A percentile compares a stretch with the other conserved stretches of the same genome.
Conservation (phyloP, 2,329 filamentous ascomycete genomes). For the Neonectria neomacrospora region DNA sequence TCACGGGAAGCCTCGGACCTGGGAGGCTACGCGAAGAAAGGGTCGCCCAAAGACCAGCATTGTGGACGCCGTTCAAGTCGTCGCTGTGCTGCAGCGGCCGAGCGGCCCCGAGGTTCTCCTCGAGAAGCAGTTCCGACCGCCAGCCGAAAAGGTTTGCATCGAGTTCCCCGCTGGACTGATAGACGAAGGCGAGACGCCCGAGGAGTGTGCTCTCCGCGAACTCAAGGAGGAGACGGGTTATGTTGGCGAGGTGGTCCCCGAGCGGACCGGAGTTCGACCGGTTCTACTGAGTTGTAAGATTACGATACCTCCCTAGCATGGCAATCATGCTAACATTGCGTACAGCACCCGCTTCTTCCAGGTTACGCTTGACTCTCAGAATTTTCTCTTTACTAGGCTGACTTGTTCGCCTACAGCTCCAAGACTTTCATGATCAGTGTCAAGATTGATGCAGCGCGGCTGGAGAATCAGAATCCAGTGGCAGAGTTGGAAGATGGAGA, state of each 20-base stretch:
- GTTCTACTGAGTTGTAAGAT: conserved; percentile 19
- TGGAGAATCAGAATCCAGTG: conserved; percentile 75
- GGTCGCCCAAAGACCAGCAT: conserved; percentile 70
- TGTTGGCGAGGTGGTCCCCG: conserved; percentile 58
- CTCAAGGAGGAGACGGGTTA: conserved; percentile 76
- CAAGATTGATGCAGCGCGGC: conserved; percentile 73
- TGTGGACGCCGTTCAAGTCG: conserved; percentile 79
- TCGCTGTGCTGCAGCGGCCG: conserved; percentile 71
- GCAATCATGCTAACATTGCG: conserved; percentile 68
- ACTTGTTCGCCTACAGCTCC: conserved; percentile 59
- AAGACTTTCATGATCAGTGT: conserved; percentile 78
- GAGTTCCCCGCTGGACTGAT: conserved; percentile 74
- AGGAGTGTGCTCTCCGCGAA: conserved; percentile 71
- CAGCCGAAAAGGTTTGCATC: conserved; percentile 67
- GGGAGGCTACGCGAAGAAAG: conserved; percentile 78
- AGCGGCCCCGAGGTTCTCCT: conserved; percentile 68
- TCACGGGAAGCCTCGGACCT: conserved; percentile 67
- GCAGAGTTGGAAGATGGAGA: conserved; percentile 81
- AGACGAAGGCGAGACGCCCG: conserved; percentile 69
- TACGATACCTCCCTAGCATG: background rate
- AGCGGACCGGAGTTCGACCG: conserved; percentile 10
- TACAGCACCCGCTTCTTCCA: conserved; percentile 70
- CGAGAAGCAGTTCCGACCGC: conserved; percentile 75
- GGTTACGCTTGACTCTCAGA: background rate
- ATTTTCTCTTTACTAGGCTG: background rate